Percentiles rank a stretch among this genome's conserved stretches.
Evolutionary conservation across 1,284 basidiomycete species (phyloP).

Genomic region (Trametes sp.): DNA sequence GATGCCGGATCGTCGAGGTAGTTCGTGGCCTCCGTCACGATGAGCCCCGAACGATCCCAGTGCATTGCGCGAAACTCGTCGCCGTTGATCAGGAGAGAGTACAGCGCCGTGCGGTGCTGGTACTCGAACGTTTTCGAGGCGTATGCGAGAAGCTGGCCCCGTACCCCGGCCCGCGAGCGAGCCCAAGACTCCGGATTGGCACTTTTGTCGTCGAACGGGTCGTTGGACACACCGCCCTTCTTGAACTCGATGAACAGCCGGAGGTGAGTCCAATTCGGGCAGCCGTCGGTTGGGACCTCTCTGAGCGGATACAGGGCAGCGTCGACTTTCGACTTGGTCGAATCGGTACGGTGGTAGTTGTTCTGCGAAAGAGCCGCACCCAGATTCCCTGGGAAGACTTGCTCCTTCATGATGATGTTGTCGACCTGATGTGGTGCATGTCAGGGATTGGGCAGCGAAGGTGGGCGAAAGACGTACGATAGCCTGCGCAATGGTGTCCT

Average conservation of each 20-base stretch:
- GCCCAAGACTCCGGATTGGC: not conserved
- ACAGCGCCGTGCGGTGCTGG: conserved; percentile 11
- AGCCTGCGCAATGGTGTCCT: not conserved
- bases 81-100: conserved; percentile 9
- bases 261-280: not conserved
- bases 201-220: conserved; percentile 10
- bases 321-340: not conserved
- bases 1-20: conserved; percentile 18
- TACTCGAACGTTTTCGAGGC: not conserved
- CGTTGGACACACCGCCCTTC: not conserved
- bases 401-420: not conserved
- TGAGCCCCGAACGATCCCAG: conserved; percentile 16
- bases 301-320: not conserved
- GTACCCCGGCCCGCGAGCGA: not conserved
- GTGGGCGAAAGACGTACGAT: not conserved
- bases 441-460: not conserved
- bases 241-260: conserved; percentile 18
- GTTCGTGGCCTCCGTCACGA: not conserved
- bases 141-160: conserved; percentile 7
- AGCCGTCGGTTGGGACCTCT: not conserved
- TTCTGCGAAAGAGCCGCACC: not conserved
- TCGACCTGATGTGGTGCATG: not conserved
- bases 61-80: conserved; percentile 11
- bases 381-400: not conserved
- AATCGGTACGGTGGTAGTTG: not conserved